These are phyloP conservation scores for Neurospora discreta DNA, from an alignment of 495 filamentous ascomycete genomes.

Conservation along the genomic window DNA sequence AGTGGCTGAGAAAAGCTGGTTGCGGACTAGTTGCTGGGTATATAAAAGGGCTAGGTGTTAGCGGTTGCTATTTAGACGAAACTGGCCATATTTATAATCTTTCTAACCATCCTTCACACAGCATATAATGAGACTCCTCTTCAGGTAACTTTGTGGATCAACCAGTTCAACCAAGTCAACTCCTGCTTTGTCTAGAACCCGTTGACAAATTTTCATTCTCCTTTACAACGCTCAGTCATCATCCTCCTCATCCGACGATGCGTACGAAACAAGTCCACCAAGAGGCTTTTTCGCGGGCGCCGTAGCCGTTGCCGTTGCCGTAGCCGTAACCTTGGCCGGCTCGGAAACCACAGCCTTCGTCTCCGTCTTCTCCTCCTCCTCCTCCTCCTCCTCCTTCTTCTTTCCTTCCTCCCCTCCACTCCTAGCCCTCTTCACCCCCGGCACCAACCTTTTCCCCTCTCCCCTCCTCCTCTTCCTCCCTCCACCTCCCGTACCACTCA, in stretches of 20 bases:
- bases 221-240: conserved; percentile 13
- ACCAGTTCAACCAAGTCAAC: neutral
- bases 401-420: neutral
- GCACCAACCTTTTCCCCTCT: conserved; percentile 1
- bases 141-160: neutral
- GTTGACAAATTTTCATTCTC: neutral
- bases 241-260: conserved; percentile 16
- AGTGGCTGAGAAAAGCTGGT: neutral
- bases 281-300: conserved; percentile 3
- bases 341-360: conserved; percentile 5
- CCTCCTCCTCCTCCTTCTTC: neutral
- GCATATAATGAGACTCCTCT: conserved; percentile 4
- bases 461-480: conserved; percentile 2
- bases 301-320: neutral
- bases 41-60: neutral
- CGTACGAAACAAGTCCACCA: conserved; percentile 20
- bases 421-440: conserved; percentile 12
- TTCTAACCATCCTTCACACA: neutral
- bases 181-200: neutral
- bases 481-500: neutral
- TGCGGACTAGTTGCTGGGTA: neutral
- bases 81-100: neutral
- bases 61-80: neutral
- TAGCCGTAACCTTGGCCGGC: neutral
- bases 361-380: conserved; percentile 7